These are phyloP conservation scores for Mimosa bimucronata DNA, from an alignment of 306 rosid genomes.

Conservation along the genomic window DNA sequence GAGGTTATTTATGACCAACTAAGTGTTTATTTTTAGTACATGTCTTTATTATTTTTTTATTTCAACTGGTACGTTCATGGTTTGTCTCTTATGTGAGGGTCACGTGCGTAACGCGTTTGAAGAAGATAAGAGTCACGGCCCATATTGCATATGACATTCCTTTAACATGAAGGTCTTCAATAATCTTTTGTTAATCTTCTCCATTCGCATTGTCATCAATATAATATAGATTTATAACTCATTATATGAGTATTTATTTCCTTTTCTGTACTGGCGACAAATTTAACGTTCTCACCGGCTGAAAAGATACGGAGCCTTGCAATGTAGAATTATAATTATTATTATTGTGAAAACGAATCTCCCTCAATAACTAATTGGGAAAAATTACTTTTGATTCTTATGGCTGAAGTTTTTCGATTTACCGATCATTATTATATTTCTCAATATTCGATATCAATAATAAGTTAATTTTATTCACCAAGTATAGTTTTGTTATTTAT, in stretches of 20 bases:
- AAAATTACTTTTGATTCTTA: background rate
- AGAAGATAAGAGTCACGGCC: constrained; percentile 17
- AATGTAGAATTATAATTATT: background rate
- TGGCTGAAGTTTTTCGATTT: background rate
- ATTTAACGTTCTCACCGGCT: background rate
- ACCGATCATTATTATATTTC: background rate
- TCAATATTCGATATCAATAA: too few species aligned
- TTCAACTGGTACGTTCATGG: background rate
- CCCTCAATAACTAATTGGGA: background rate
- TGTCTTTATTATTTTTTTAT: background rate
- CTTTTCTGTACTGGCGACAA: background rate
- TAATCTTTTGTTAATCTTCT: background rate
- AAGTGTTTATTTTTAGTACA: background rate
- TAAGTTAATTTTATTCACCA: background rate
- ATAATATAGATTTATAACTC: too few species aligned
- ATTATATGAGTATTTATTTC: too few species aligned
- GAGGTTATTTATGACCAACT: background rate
- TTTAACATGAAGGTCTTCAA: background rate
- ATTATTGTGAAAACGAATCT: too few species aligned
- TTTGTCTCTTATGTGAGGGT: constrained; percentile 42
- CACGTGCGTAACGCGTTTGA: constrained; percentile 41
- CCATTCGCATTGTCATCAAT: background rate
- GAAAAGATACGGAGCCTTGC: background rate
- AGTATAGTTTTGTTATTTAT: background rate
- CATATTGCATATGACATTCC: background rate